phyloP scores from a whole-genome alignment of 371 early-diverging fungal species.

The Amoeboradix gromovi region DNA sequence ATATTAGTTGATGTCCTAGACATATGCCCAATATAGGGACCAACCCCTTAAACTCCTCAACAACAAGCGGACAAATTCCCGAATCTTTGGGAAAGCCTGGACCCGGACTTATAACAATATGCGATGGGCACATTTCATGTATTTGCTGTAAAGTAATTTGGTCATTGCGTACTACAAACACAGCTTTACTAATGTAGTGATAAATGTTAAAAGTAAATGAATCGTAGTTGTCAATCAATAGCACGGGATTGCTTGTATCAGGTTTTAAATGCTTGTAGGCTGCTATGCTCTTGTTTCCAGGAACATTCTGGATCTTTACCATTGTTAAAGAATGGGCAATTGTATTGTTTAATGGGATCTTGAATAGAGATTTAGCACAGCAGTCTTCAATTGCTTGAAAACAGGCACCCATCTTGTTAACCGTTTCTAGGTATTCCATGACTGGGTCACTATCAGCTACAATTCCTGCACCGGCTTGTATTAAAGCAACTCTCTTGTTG shows the following conservation, averaged over 20 bases:
- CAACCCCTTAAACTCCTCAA: constrained; percentile 42
- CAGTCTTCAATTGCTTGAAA: too few relatives aligned
- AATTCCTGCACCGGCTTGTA: constrained; percentile 84
- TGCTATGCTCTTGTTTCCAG: too few relatives aligned
- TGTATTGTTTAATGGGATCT: too few relatives aligned
- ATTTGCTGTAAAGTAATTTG: neutral
- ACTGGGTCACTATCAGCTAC: constrained; percentile 47
- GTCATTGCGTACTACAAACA: constrained; percentile 1
- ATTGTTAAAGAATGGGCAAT: too few relatives aligned
- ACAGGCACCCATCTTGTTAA: too few relatives aligned
- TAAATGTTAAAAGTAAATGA: constrained; percentile 79
- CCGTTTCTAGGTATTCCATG: constrained; percentile 56
- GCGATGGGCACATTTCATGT: constrained; percentile 18
- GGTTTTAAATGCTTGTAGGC: too few relatives aligned
- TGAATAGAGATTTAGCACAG: too few relatives aligned
- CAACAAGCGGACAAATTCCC: constrained; percentile 19
- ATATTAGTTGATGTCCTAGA: constrained; percentile 85
- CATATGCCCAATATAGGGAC: constrained; percentile 89
- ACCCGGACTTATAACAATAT: constrained; percentile 67
- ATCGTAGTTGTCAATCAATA: constrained; percentile 85
- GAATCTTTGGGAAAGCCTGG: constrained; percentile 20
- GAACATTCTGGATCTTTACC: too few relatives aligned
- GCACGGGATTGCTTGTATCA: constrained; percentile 1
- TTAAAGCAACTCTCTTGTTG: constrained; percentile 12
- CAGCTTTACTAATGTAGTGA: constrained; percentile 7